These are phyloP conservation scores for Mucor mucedo DNA, from an alignment of 371 early-diverging fungal genomes.

Conservation along the genomic window DNA sequence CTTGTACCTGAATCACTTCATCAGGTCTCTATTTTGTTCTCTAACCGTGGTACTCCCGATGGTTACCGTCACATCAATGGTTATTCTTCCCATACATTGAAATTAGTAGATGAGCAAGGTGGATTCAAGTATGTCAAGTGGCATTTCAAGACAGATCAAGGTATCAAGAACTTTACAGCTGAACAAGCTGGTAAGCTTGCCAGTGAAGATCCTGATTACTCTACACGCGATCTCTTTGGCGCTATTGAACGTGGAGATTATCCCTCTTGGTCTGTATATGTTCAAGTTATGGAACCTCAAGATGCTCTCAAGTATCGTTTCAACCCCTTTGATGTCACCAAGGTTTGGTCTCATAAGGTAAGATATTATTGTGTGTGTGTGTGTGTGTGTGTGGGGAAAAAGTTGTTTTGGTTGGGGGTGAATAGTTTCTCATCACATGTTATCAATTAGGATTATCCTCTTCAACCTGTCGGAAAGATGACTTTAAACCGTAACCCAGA, in stretches of 20 bases:
- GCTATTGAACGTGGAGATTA: constrained; percentile 75
- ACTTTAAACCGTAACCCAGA: constrained; percentile 78
- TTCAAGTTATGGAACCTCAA: constrained; percentile 78
- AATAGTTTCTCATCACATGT: constrained; percentile 20
- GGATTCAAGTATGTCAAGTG: constrained; percentile 80
- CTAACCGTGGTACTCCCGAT: constrained; percentile 83
- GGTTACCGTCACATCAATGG: constrained; percentile 84
- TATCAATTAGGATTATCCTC: constrained; percentile 60
- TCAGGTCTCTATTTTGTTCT: constrained; percentile 80
- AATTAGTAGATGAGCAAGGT: constrained; percentile 75
- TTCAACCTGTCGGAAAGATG: constrained; percentile 75
- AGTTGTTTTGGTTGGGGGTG: too few relatives aligned
- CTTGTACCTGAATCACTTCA: constrained; percentile 81
- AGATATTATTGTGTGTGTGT: constrained; percentile 1
- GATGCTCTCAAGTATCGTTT: constrained; percentile 77
- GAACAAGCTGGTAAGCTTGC: constrained; percentile 69
- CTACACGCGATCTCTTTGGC: constrained; percentile 75
- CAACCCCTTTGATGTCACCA: constrained; percentile 87
- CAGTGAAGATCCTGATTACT: constrained; percentile 74
- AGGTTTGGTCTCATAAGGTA: constrained; percentile 78
- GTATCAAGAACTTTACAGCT: constrained; percentile 72
- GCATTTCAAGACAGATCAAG: constrained; percentile 87
- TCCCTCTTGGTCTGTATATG: constrained; percentile 76
- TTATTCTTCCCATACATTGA: constrained; percentile 78
- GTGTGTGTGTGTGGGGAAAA: background rate